These are phyloP conservation scores for Acorus gramineus DNA, from an alignment of 106 monocot species.

Conservation along the genomic window DNA sequence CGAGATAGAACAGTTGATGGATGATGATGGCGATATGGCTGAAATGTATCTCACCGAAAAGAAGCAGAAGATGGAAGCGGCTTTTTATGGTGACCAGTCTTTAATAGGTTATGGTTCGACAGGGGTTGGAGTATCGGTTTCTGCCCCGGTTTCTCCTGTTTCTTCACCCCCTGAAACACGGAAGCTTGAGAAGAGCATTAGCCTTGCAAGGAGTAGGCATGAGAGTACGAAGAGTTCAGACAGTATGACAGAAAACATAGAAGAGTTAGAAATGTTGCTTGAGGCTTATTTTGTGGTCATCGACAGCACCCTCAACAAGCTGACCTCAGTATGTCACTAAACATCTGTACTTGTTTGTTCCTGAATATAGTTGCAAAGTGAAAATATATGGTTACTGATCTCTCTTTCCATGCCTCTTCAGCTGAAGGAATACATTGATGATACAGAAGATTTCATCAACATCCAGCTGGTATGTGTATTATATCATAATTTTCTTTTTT, in stretches of 20 bases:
- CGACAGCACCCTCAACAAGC: conserved; percentile 60
- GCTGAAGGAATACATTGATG: conserved; percentile 78
- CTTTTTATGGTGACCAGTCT: conserved; percentile 44
- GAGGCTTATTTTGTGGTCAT: conserved; percentile 72
- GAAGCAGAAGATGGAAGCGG: conserved; percentile 37
- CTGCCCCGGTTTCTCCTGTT: conserved; percentile 64
- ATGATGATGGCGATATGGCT: conserved; percentile 79
- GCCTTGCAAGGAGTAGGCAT: conserved; percentile 47
- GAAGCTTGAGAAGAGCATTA: conserved; percentile 40
- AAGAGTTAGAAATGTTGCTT: conserved; percentile 67
- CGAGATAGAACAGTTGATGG: conserved; percentile 75
- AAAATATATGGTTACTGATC: too few species aligned
- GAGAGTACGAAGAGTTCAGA: conserved; percentile 40
- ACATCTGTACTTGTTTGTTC: neutral
- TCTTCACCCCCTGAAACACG: conserved; percentile 43
- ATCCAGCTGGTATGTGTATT: conserved; percentile 42
- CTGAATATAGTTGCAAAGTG: neutral
- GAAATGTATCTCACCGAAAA: conserved; percentile 78
- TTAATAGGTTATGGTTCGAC: conserved; percentile 16
- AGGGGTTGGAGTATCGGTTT: conserved; percentile 31
- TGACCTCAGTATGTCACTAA: conserved; percentile 40
- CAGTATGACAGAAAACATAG: conserved; percentile 30
- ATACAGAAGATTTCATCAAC: conserved; percentile 77
- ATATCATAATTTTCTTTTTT: neutral
- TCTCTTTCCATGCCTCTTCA: conserved; percentile 10